Evolutionary conservation across 2,329 filamentous ascomycete genomes (phyloP).

Genomic region (Phialocephala sp.): DNA sequence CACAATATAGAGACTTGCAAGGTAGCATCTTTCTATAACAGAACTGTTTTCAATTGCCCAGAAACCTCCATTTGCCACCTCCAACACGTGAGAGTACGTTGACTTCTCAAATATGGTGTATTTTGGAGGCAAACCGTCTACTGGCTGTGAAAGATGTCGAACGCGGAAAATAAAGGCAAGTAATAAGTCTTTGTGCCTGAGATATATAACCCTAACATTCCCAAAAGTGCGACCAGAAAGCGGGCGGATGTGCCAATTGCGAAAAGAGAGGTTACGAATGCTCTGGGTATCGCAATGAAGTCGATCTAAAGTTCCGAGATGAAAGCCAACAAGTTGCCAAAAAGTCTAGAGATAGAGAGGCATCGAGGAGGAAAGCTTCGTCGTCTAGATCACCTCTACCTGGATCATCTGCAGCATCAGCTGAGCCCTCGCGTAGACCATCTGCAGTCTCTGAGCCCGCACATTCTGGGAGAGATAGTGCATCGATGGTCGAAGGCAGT

Average conservation of each 20-base stretch:
- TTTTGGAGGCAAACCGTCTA: conserved; percentile 4
- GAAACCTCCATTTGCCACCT: not conserved
- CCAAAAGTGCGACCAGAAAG: conserved; percentile 54
- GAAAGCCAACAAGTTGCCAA: conserved; percentile 60
- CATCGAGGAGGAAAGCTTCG: conserved; percentile 9
- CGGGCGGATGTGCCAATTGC: conserved; percentile 58
- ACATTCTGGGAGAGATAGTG: not conserved
- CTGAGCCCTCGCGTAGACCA: not conserved
- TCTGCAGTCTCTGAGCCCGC: not conserved
- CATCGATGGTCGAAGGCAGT: not conserved
- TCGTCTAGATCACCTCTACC: not conserved
- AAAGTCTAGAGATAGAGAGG: conserved; percentile 46
- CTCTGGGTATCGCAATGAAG: conserved; percentile 58
- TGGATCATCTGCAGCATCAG: not conserved
- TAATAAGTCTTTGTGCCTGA: not conserved
- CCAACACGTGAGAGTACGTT: not conserved
- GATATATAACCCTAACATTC: not conserved
- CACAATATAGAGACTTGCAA: too few species aligned
- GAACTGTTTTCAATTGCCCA: not conserved
- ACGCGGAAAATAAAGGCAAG: not conserved
- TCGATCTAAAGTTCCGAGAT: conserved; percentile 62
- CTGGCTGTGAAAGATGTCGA: conserved; percentile 7
- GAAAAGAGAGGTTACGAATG: conserved; percentile 55
- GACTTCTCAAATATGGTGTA: not conserved
- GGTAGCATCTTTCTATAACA: not conserved